Conservation (phyloP, 2,329 filamentous ascomycete genomes). For the Fusarium brachygibbosum region DNA sequence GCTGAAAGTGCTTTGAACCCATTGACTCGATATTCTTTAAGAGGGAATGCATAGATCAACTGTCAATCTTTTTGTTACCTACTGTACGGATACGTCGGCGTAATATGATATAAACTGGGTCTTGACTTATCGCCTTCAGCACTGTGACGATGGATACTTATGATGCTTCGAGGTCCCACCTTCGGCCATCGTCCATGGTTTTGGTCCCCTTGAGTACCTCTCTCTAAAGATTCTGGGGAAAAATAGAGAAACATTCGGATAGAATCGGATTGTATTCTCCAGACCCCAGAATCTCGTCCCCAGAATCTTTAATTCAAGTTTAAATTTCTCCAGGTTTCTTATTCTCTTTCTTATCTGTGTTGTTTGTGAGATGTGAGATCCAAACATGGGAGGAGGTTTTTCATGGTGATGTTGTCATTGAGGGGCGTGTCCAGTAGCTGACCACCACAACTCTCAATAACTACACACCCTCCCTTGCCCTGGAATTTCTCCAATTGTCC, state of each 20-base stretch:
- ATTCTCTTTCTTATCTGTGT: slow-evolving; percentile 7
- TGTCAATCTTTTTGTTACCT: neutral
- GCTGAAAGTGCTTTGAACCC: neutral
- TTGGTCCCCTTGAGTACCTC: neutral
- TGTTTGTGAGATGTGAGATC: neutral
- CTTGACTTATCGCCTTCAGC: slow-evolving; percentile 7
- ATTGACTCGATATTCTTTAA: neutral
- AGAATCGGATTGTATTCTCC: slow-evolving; percentile 23
- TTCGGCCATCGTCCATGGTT: slow-evolving; percentile 39
- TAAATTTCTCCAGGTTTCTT: slow-evolving; percentile 38
- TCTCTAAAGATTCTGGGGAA: slow-evolving; percentile 18
- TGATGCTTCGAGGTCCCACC: slow-evolving; percentile 26
- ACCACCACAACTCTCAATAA: neutral
- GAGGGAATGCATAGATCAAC: neutral
- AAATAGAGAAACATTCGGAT: slow-evolving; percentile 23
- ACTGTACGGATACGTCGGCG: slow-evolving; percentile 31
- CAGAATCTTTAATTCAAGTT: slow-evolving; percentile 26
- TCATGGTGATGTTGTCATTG: slow-evolving; percentile 24
- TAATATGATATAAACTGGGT: slow-evolving; percentile 32
- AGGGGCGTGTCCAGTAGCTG: neutral
- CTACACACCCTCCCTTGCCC: slow-evolving; percentile 30
- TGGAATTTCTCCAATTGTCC: slow-evolving; percentile 33
- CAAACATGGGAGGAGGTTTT: neutral
- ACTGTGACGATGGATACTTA: slow-evolving; percentile 36
- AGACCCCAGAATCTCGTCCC: slow-evolving; percentile 37